Evolutionary conservation across 306 rosid species (phyloP).

Genomic region (Ochetophila trinervis): DNA sequence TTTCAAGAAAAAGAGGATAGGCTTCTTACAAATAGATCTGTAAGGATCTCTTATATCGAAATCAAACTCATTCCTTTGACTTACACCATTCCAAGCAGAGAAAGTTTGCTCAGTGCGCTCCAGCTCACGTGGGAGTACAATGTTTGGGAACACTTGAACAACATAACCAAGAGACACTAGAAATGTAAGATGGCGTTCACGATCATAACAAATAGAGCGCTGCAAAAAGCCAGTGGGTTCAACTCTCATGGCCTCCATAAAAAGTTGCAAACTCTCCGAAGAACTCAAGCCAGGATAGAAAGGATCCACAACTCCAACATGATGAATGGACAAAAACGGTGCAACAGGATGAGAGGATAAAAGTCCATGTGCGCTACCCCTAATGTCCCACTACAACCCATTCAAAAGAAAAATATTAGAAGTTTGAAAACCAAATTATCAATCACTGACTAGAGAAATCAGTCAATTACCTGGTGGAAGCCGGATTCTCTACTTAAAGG

Average conservation of each 20-base stretch:
- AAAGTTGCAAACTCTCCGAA: conserved; percentile 62
- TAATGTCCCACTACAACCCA: conserved; percentile 60
- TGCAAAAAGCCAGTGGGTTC: conserved; percentile 64
- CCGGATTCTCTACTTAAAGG: conserved; percentile 68
- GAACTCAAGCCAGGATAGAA: conserved; percentile 64
- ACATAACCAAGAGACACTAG: conserved; percentile 68
- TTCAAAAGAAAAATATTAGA: neutral
- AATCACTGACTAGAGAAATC: neutral
- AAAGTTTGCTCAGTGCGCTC: conserved; percentile 74
- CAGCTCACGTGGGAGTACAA: conserved; percentile 66
- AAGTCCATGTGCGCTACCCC: conserved; percentile 73
- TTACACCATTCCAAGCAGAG: conserved; percentile 74
- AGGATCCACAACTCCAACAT: conserved; percentile 71
- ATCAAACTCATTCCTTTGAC: conserved; percentile 56
- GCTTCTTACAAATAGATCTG: conserved; percentile 61
- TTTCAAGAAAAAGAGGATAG: conserved; percentile 57
- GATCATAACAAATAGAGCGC: conserved; percentile 67
- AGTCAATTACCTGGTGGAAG: conserved; percentile 63
- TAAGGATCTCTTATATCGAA: conserved; percentile 65
- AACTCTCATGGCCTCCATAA: conserved; percentile 61
- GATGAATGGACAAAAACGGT: conserved; percentile 77
- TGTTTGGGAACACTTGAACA: conserved; percentile 56
- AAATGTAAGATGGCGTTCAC: conserved; percentile 42
- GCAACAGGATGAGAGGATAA: conserved; percentile 74
- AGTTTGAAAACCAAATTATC: neutral